phyloP scores from a whole-genome alignment of 768 basidiomycete genomes.

The Tylopilus rubrobrunneus region DNA sequence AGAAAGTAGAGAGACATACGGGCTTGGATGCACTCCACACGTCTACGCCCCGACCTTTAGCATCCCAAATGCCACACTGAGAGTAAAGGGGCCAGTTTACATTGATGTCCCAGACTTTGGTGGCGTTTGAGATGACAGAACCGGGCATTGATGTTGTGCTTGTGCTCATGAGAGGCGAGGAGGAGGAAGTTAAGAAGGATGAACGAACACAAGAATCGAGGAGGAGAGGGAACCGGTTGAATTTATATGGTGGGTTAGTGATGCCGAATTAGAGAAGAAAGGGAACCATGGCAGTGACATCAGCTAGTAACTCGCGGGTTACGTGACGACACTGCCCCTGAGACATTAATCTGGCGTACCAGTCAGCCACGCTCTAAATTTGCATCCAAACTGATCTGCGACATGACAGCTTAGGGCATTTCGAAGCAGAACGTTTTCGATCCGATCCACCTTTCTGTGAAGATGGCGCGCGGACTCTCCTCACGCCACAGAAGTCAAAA shows the following conservation, averaged over 20 bases:
- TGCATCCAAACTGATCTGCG: conserved; percentile 7
- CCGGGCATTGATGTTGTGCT: conserved; percentile 22
- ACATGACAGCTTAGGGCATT: not conserved
- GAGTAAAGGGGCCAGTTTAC: conserved; percentile 60
- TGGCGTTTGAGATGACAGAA: conserved; percentile 55
- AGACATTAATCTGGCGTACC: conserved; percentile 13
- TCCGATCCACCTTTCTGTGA: conserved; percentile 14
- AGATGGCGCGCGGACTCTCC: conserved; percentile 1
- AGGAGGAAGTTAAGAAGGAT: not conserved
- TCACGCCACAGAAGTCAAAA: conserved; percentile 19
- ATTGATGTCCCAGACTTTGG: conserved; percentile 67
- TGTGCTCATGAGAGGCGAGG: conserved; percentile 16
- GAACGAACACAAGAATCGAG: conserved; percentile 7
- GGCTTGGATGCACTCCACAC: no score
- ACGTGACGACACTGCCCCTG: conserved; percentile 27
- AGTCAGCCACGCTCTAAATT: conserved; percentile 7
- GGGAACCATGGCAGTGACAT: conserved; percentile 31
- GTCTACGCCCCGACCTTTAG: conserved; percentile 61
- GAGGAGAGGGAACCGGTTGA: conserved; percentile 9
- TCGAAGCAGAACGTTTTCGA: conserved; percentile 12
- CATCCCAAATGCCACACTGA: conserved; percentile 73
- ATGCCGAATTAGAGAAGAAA: conserved; percentile 29
- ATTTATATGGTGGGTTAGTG: conserved; percentile 29
- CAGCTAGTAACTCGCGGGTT: conserved; percentile 20
- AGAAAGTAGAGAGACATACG: no score